Conservation (phyloP, 2,329 filamentous ascomycete genomes). For the Alternaria gaisen region DNA sequence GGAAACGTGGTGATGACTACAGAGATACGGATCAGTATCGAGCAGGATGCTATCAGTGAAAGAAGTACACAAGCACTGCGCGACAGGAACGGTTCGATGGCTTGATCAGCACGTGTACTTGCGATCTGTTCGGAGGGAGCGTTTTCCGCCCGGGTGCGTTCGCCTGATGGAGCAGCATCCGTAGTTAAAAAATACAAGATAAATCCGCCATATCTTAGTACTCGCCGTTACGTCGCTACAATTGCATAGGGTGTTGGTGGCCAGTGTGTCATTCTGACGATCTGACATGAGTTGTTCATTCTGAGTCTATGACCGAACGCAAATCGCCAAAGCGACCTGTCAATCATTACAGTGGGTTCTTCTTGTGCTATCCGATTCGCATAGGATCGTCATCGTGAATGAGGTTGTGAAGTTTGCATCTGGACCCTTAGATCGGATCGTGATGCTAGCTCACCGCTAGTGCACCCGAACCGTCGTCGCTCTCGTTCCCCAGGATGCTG, state of each 20-base stretch:
- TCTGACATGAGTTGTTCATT: neutral
- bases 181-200: neutral
- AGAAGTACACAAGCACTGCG: neutral
- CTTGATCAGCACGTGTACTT: neutral
- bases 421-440: neutral
- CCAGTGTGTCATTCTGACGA: neutral
- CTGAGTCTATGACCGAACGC: neutral
- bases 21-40: slow-evolving; percentile 25
- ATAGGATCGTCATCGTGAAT: neutral
- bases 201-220: neutral
- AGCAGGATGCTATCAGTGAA: slow-evolving; percentile 11
- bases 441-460: slow-evolving; percentile 2
- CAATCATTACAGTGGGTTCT: neutral
- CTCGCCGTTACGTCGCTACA: neutral
- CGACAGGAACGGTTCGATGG: neutral
- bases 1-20: slow-evolving; percentile 31
- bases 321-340: neutral
- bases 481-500: slow-evolving; percentile 12
- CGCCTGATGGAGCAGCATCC: neutral
- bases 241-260: neutral
- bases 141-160: neutral
- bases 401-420: neutral
- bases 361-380: neutral
- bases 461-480: slow-evolving; percentile 1
- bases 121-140: neutral